Evolutionary conservation across 257 asterid genomes (phyloP).

Genomic region (Solanum ossicruentum): DNA sequence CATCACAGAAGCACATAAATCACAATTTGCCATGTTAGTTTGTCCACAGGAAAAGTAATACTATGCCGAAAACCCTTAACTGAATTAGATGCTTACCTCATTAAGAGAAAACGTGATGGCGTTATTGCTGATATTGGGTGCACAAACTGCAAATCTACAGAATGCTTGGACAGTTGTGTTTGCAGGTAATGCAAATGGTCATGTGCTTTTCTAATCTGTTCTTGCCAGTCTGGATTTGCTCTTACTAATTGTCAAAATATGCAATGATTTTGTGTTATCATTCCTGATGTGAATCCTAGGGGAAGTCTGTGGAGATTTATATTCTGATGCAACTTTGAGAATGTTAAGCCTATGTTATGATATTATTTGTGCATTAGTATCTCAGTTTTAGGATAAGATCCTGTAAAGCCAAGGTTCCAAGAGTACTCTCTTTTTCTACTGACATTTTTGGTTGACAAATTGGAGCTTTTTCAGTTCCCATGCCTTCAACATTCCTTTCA

Average conservation of each 20-base stretch:
- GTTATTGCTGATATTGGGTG: constrained; percentile 66
- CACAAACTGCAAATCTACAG: constrained; percentile 50
- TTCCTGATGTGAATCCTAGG: background rate
- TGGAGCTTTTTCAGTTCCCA: background rate
- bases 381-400: background rate
- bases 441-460: background rate
- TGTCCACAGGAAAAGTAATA: background rate
- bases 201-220: background rate
- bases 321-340: background rate
- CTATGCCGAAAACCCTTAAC: constrained; percentile 28
- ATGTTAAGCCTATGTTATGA: background rate
- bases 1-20: background rate
- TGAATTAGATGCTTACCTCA: constrained; percentile 53
- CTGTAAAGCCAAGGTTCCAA: background rate
- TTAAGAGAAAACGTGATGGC: constrained; percentile 59
- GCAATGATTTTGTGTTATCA: background rate
- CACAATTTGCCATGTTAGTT: background rate
- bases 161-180: constrained; percentile 63
- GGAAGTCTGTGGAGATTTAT: background rate
- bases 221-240: background rate
- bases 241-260: background rate
- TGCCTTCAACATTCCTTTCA: background rate
- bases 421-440: background rate
- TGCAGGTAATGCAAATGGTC: constrained; percentile 55
- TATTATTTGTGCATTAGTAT: background rate